Conservation (phyloP, 345 rosid species). For the Passiflora organensis region DNA sequence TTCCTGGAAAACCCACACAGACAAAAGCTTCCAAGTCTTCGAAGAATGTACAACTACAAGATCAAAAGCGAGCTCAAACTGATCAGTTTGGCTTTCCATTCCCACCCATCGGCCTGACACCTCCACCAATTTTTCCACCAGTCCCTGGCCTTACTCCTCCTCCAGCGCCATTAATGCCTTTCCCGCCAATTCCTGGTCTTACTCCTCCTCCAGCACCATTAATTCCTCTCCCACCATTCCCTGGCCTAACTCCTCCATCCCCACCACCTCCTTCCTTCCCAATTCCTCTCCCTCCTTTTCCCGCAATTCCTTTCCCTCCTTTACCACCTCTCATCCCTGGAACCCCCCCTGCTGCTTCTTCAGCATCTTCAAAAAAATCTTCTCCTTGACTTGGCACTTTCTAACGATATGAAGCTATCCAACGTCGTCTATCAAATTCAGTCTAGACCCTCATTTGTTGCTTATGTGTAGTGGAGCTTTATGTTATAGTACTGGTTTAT, state of each 20-base stretch:
- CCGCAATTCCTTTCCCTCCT: slow-evolving; percentile 20
- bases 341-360: slow-evolving; percentile 12
- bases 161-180: slow-evolving; percentile 17
- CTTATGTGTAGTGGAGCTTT: not conserved
- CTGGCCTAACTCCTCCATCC: slow-evolving; percentile 38
- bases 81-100: slow-evolving; percentile 10
- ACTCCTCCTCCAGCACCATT: slow-evolving; percentile 26
- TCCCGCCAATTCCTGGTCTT: slow-evolving; percentile 15
- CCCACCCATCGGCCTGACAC: not conserved
- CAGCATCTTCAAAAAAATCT: slow-evolving; percentile 6
- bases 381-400: slow-evolving; percentile 20
- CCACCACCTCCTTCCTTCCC: slow-evolving; percentile 33
- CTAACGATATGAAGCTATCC: not conserved
- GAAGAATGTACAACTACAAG: slow-evolving; percentile 3
- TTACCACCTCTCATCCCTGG: slow-evolving; percentile 5
- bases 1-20: slow-evolving; percentile 23
- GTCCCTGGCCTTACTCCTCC: not conserved
- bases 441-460: not conserved
- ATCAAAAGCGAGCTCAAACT: slow-evolving; percentile 8
- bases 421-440: not conserved
- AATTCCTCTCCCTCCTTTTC: slow-evolving; percentile 32
- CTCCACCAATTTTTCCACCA: slow-evolving; percentile 20
- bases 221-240: slow-evolving; percentile 41
- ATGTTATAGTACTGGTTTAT: not conserved
- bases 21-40: slow-evolving; percentile 5